These are phyloP conservation scores for Rhexocercosporidium sp. DNA, from an alignment of 2,329 filamentous ascomycete genomes.

Conservation along the genomic window DNA sequence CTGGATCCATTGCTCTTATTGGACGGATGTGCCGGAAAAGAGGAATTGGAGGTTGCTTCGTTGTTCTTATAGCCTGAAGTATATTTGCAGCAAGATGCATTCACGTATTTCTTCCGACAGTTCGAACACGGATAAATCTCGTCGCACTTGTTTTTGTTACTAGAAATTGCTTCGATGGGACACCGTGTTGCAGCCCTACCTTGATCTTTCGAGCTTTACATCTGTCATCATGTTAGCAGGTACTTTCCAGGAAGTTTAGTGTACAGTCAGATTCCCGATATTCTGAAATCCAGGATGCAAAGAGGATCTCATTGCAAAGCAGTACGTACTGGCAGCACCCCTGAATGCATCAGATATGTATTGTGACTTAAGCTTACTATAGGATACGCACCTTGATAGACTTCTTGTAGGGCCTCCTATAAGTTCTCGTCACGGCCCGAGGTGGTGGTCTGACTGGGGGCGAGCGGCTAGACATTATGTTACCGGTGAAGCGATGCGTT, in stretches of 20 bases:
- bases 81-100: slow-evolving; percentile 20
- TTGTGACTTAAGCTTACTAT: background rate
- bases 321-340: slow-evolving; percentile 13
- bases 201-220: slow-evolving; percentile 28
- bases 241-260: background rate
- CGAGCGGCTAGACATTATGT: background rate
- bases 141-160: slow-evolving; percentile 21
- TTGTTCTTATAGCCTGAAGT: background rate
- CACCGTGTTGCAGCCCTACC: background rate
- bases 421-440: background rate
- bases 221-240: background rate
- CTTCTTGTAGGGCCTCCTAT: slow-evolving; percentile 16
- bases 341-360: slow-evolving; percentile 7
- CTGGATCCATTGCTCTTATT: background rate
- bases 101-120: slow-evolving; percentile 20
- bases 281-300: too few relatives aligned
- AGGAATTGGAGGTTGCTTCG: background rate
- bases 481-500: background rate
- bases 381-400: slow-evolving; percentile 1
- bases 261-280: background rate
- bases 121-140: slow-evolving; percentile 23
- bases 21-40: background rate
- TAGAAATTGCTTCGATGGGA: background rate
- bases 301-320: background rate
- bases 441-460: background rate